Evolutionary conservation across 257 asterid species (phyloP).

Genomic region (Parsonsia alboflavescens): DNA sequence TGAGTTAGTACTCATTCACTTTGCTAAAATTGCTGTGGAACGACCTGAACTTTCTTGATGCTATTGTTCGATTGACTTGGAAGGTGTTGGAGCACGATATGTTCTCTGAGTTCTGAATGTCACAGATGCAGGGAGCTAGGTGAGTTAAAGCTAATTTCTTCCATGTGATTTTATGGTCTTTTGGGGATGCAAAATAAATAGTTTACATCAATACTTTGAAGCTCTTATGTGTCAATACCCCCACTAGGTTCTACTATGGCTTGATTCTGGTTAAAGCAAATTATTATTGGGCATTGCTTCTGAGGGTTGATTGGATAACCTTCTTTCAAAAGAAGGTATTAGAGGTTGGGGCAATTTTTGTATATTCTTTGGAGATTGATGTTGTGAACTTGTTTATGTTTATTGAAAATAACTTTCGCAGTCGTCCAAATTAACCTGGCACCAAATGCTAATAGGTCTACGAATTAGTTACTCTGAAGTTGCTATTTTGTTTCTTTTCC

Average conservation of each 20-base stretch:
- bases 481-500: neutral
- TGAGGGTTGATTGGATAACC: no score
- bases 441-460: neutral
- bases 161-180: neutral
- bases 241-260: neutral
- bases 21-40: neutral
- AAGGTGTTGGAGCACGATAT: neutral
- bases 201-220: neutral
- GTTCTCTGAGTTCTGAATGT: neutral
- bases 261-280: neutral
- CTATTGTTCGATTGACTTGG: neutral
- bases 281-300: neutral
- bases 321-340: neutral
- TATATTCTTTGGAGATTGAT: neutral
- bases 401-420: neutral
- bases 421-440: neutral
- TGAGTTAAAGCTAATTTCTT: neutral
- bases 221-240: neutral
- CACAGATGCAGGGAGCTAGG: neutral
- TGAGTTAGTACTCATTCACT: neutral
- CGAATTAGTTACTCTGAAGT: neutral
- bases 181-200: neutral
- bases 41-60: neutral
- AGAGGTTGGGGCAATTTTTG: neutral
- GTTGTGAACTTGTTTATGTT: neutral